A percentile compares a stretch with the other conserved stretches of the same genome.
Conservation (phyloP, 177 flowering plant species). For the Vitis hybrid region DNA sequence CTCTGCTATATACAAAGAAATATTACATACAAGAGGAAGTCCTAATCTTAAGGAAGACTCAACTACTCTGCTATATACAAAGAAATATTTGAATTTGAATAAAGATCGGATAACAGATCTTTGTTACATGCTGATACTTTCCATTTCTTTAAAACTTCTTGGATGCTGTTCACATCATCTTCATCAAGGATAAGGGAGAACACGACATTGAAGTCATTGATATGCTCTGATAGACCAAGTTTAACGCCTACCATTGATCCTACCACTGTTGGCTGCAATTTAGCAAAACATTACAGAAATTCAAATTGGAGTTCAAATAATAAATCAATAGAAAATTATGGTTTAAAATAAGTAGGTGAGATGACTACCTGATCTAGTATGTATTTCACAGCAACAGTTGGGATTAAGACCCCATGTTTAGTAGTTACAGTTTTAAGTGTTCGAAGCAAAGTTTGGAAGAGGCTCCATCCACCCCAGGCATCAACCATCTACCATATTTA, state of each 20-base stretch:
- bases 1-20: too few relatives aligned
- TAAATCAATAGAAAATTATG: neutral
- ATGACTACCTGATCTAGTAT: constrained; percentile 75
- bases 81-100: too few relatives aligned
- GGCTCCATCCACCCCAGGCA: constrained; percentile 99
- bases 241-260: constrained; percentile 97
- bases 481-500: constrained; percentile 77
- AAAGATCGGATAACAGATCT: too few relatives aligned
- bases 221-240: constrained; percentile 84
- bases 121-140: constrained; percentile 1
- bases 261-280: constrained; percentile 74
- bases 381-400: constrained; percentile 84
- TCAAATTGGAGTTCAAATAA: neutral
- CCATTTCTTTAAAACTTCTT: constrained; percentile 60
- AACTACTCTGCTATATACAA: too few relatives aligned
- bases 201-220: constrained; percentile 62
- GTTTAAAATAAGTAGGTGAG: neutral
- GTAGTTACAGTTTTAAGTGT: constrained; percentile 69
- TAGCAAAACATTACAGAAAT: constrained; percentile 1
- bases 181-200: constrained; percentile 81
- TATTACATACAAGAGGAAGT: too few relatives aligned
- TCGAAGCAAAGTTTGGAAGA: constrained; percentile 77
- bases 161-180: constrained; percentile 67
- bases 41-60: too few relatives aligned
- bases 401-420: constrained; percentile 83